Percentiles rank a stretch among this genome's conserved stretches.
These are phyloP conservation scores for Echinochloa phyllopogon DNA, from an alignment of 176 grass and related monocot genomes.

Conservation along the genomic window DNA sequence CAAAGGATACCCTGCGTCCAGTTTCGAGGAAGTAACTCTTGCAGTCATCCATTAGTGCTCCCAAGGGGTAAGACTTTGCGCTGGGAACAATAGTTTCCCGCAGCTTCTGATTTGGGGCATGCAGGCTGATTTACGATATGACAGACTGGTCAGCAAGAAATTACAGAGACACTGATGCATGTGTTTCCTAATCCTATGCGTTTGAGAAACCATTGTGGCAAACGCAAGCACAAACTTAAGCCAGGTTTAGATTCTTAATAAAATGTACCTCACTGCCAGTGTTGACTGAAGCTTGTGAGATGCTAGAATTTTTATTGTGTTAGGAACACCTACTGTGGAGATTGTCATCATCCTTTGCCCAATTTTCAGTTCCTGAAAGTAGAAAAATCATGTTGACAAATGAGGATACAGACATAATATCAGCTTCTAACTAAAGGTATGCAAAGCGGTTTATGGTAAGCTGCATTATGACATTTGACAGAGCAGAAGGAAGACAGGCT, in stretches of 20 bases:
- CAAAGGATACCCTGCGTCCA: conserved; percentile 78
- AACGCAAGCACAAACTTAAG: not conserved
- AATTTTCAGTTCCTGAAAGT: conserved; percentile 79
- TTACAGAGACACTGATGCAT: not conserved
- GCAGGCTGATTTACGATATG: conserved; percentile 58
- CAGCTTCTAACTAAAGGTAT: not conserved
- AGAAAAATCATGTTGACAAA: not conserved
- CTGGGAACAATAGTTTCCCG: conserved; percentile 92
- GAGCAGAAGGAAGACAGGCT: not conserved
- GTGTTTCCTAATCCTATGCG: not conserved
- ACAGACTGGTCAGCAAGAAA: conserved; percentile 19
- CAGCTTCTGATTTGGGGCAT: conserved; percentile 83
- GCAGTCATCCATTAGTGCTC: conserved; percentile 85
- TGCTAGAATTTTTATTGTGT: conserved; percentile 86
- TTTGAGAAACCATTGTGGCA: not conserved
- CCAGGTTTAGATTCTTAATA: not conserved
- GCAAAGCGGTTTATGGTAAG: not conserved
- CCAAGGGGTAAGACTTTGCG: conserved; percentile 87
- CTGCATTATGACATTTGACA: not conserved
- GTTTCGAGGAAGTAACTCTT: conserved; percentile 85
- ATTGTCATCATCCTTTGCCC: conserved; percentile 99
- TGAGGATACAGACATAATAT: not conserved
- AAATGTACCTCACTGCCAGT: conserved; percentile 77
- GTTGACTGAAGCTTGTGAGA: conserved; percentile 95
- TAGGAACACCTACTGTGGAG: conserved; percentile 96